These are phyloP conservation scores for Royoungia palumana DNA, from an alignment of 768 basidiomycete species.

Conservation along the genomic window DNA sequence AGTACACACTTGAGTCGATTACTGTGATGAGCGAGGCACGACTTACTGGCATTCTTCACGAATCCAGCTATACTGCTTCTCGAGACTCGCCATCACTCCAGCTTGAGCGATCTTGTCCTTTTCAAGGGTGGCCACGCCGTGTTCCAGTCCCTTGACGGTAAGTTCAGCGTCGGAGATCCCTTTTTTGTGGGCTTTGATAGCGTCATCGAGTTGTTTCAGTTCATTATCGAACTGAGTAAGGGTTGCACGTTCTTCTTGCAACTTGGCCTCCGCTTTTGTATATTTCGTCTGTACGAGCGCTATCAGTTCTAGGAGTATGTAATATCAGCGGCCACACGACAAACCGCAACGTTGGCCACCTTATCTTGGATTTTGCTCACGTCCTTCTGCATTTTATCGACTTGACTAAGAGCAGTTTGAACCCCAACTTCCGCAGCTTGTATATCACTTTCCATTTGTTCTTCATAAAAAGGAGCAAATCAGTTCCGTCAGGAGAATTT, in stretches of 20 bases:
- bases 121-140: conserved; percentile 56
- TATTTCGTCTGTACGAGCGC: conserved; percentile 44
- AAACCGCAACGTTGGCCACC: conserved; percentile 31
- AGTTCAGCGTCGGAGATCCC: conserved; percentile 66
- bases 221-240: conserved; percentile 87
- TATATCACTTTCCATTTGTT: conserved; percentile 34
- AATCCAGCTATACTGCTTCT: conserved; percentile 88
- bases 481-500: background rate
- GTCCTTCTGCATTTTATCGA: conserved; percentile 58
- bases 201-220: conserved; percentile 75
- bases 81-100: conserved; percentile 58
- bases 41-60: conserved; percentile 80
- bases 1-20: background rate
- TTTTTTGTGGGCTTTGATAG: conserved; percentile 79
- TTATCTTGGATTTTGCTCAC: conserved; percentile 56
- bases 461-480: background rate
- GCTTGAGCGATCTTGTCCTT: conserved; percentile 62
- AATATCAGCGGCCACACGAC: background rate
- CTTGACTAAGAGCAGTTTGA: conserved; percentile 37
- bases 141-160: conserved; percentile 60
- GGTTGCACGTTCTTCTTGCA: conserved; percentile 84
- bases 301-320: background rate
- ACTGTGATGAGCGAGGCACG: background rate
- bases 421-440: conserved; percentile 19
- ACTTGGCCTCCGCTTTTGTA: conserved; percentile 62